A percentile compares a stretch with the other conserved stretches of the same genome.
phyloP scores from a whole-genome alignment of 768 basidiomycete species.

The Rhodosporidiobolus sp. region DNA sequence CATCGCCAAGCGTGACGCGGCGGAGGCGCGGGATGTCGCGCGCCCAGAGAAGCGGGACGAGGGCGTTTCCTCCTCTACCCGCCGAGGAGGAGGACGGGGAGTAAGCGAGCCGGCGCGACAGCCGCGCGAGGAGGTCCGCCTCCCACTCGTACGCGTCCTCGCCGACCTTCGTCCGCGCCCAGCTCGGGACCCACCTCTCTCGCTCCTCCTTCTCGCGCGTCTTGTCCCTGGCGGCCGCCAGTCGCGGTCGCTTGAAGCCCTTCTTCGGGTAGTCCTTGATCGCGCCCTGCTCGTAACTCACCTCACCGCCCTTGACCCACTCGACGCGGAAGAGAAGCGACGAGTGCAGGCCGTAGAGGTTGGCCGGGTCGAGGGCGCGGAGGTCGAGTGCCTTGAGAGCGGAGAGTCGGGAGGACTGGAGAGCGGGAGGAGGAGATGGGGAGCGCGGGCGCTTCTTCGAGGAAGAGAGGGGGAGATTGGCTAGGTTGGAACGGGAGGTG shows the following conservation, averaged over 20 bases:
- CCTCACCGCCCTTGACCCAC: neutral
- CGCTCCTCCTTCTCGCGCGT: neutral
- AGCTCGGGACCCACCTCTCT: neutral
- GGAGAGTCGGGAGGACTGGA: neutral
- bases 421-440: neutral
- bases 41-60: slow-evolving; percentile 17
- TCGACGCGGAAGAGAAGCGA: slow-evolving; percentile 16
- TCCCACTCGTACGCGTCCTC: neutral
- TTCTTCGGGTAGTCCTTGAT: neutral
- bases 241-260: too few relatives aligned
- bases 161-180: slow-evolving; percentile 6
- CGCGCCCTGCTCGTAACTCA: slow-evolving; percentile 5
- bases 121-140: neutral
- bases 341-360: neutral
- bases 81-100: neutral
- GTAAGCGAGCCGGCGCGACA: neutral
- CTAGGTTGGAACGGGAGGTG: neutral
- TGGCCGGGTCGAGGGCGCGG: neutral
- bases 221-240: neutral
- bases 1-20: neutral
- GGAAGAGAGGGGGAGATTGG: too few relatives aligned
- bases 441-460: neutral
- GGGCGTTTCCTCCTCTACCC: neutral
- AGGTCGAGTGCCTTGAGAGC: neutral
- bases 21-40: neutral